These are phyloP conservation scores for Pyronema domesticum DNA, from an alignment of 495 filamentous ascomycete genomes.

Conservation along the genomic window DNA sequence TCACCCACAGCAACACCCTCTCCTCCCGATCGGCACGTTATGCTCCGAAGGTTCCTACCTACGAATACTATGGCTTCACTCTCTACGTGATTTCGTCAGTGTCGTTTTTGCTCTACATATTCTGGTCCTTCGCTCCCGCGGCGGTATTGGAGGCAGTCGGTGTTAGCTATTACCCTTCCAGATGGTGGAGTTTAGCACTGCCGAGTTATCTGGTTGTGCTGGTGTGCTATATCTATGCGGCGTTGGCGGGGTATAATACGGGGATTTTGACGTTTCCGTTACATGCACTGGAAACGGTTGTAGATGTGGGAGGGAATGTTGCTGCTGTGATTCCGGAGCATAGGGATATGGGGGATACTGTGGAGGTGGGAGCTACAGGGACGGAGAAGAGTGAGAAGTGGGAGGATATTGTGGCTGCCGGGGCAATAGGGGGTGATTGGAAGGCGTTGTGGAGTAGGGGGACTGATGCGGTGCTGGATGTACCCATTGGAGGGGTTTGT, in stretches of 20 bases:
- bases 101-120: conserved; percentile 70
- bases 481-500: conserved; percentile 91
- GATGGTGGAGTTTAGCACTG: conserved; percentile 91
- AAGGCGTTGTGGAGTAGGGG: conserved; percentile 68
- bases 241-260: conserved; percentile 79
- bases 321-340: conserved; percentile 63
- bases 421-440: conserved; percentile 40
- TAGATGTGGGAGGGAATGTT: conserved; percentile 75
- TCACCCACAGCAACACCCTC: conserved; percentile 39
- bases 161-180: conserved; percentile 89
- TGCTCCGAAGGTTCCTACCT: conserved; percentile 83
- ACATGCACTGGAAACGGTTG: conserved; percentile 68
- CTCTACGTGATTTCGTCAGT: conserved; percentile 71
- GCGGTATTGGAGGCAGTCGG: conserved; percentile 83
- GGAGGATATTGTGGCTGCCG: conserved; percentile 17
- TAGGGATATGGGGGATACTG: conserved; percentile 33
- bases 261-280: conserved; percentile 70
- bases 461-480: conserved; percentile 95
- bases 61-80: conserved; percentile 98
- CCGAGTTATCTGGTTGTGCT: conserved; percentile 78
- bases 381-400: conserved; percentile 21
- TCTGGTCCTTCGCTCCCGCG: conserved; percentile 87
- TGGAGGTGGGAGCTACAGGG: conserved; percentile 6
- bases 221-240: conserved; percentile 84
- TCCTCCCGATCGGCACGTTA: conserved; percentile 68